Base-by-base conservation (phyloP, 352 stramenopile genomes). In the Globisporangium radiosum region DNA sequence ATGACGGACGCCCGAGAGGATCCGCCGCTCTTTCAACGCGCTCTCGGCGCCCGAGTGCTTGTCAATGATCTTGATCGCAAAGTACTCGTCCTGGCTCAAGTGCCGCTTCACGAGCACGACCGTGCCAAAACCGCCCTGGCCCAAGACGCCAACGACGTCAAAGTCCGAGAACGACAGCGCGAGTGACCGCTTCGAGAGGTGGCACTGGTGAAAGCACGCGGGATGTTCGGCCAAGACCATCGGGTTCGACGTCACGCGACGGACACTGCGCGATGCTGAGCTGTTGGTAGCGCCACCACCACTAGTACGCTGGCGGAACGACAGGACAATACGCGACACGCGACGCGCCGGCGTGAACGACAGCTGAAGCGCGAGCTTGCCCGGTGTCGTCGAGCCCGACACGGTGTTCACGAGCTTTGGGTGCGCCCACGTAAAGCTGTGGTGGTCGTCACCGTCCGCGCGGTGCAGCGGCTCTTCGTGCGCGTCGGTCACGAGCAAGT, bases 21-120 rank as follows among this genome's bases (percentile, higher is more conserved):
- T 93, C 25, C 79, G 77, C 5, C 79, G 72, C 57, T 93, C 84
- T 51, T 90, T 93, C 3, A 90, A 56, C 37, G 84, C 81, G 25
- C 71, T 85, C 57, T 93, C 81, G 11, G 81, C 81, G 40, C 77
- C 78, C 11, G 77, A 90, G 52, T 90, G 76, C 60, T 93, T 93
- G 69, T 90, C 81, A 59, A 91, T 90, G 63, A 93, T 93, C 71
- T 93, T 93, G 65, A 93, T 92, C 47, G 84, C 84, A 59, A 91
- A 93, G 64, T 88, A 88, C 58, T 93, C 81, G 56, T 90, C 81
- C 45, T 72, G 66, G 54, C 75, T 88, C 53, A 90, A 54, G 60
- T 93, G 81, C 33, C 80, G 81, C 64, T 90, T 85, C 44, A 91
- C 84, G 36, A 93, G 75, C 56, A 91, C 80, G 56, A 93, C 84